phyloP scores from a whole-genome alignment of 2,329 filamentous ascomycete species.

The Ascochyta fabae region DNA sequence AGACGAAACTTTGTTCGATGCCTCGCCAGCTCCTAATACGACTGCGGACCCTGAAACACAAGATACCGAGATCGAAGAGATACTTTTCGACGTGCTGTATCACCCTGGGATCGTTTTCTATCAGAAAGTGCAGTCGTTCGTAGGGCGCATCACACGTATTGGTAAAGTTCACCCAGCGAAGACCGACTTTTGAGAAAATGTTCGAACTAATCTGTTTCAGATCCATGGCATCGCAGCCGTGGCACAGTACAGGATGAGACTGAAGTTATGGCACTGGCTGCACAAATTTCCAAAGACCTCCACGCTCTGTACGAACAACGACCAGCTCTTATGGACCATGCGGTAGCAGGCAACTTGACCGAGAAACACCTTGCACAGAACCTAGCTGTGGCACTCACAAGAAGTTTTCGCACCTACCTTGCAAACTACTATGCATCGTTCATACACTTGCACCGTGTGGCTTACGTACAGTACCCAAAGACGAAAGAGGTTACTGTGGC shows the following conservation, averaged over 20 bases:
- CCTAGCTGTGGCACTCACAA: constrained; percentile 59
- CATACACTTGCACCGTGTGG: constrained; percentile 64
- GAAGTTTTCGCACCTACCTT: constrained; percentile 62
- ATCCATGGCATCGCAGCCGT: constrained; percentile 62
- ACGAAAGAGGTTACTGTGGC: constrained; percentile 59
- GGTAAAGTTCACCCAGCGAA: no score
- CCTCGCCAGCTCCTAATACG: constrained; percentile 49
- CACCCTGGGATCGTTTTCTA: constrained; percentile 65
- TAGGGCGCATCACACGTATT: constrained; percentile 63
- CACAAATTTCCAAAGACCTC: constrained; percentile 59
- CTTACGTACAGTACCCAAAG: constrained; percentile 61
- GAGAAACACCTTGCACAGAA: constrained; percentile 58
- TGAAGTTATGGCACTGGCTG: constrained; percentile 63
- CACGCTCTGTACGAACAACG: constrained; percentile 59
- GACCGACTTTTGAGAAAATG: no score
- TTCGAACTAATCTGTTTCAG: constrained; percentile 20
- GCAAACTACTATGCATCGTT: constrained; percentile 64
- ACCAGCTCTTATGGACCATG: constrained; percentile 63
- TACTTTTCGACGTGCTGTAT: constrained; percentile 62
- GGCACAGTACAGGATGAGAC: constrained; percentile 65
- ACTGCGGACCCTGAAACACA: constrained; percentile 39
- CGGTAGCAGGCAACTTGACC: constrained; percentile 59
- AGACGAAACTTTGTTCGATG: constrained; percentile 56
- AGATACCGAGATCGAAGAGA: constrained; percentile 54
- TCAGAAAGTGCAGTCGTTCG: constrained; percentile 64